Percentiles rank a stretch among this genome's conserved stretches.
phyloP scores from a whole-genome alignment of 768 basidiomycete species.

The Pulveroboletus frians region DNA sequence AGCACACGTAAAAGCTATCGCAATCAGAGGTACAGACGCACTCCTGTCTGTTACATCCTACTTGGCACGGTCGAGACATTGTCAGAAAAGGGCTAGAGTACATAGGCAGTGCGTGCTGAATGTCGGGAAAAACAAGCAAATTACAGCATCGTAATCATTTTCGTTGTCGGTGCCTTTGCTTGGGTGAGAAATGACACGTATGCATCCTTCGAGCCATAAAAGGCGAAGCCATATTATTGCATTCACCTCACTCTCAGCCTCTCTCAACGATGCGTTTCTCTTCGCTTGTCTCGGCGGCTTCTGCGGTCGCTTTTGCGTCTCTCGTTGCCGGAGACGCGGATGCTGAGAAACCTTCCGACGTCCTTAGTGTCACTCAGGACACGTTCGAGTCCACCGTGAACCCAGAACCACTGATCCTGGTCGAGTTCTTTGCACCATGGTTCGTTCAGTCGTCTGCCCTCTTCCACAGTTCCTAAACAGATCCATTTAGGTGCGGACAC shows the following conservation, averaged over 20 bases:
- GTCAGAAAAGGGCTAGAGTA: too few species aligned
- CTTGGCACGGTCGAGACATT: neutral
- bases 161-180: neutral
- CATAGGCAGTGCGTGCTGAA: too few species aligned
- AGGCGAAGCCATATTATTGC: slow-evolving; percentile 1
- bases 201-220: slow-evolving; percentile 22
- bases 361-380: slow-evolving; percentile 65
- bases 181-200: slow-evolving; percentile 26
- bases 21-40: neutral
- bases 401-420: slow-evolving; percentile 69
- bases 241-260: slow-evolving; percentile 7
- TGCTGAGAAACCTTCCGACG: slow-evolving; percentile 57
- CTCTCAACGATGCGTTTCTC: slow-evolving; percentile 59
- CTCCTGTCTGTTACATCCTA: neutral
- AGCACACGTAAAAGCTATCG: neutral
- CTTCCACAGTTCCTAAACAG: neutral
- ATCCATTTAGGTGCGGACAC: slow-evolving; percentile 75
- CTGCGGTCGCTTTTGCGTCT: slow-evolving; percentile 51
- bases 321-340: slow-evolving; percentile 44
- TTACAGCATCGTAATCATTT: neutral
- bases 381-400: slow-evolving; percentile 65
- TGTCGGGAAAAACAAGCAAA: neutral
- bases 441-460: slow-evolving; percentile 23
- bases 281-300: slow-evolving; percentile 42
- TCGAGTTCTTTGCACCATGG: slow-evolving; percentile 96